Evolutionary conservation across 73 alveolate species (phyloP), one percentile per base, ranked within the genome.

Genomic region (Paramecium caudatum): DNA sequence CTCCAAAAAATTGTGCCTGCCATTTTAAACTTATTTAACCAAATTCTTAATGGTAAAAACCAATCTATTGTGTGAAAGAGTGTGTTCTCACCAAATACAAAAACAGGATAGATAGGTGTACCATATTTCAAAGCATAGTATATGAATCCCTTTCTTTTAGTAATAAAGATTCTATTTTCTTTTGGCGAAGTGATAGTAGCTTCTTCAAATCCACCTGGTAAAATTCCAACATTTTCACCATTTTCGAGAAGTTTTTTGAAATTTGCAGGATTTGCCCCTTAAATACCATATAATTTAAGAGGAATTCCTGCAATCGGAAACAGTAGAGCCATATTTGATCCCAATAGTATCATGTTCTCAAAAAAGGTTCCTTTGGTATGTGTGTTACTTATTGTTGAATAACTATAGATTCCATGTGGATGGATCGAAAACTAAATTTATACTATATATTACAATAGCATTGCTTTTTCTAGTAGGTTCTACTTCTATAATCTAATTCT

Each of bases 201-300:
- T 68, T 86, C 92, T 83, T 86, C 93, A 86, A 86, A 86, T 27
- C 93, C 93, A 37, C 93, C 93, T 30, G 93, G 93, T 17, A 86
- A 32, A 9, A 86, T 19, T 62, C 74, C 80, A 3, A 86, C 47
- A 3, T 86, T 62, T 5, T 69, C 46, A 17, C 93, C 93, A 5
- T 46, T 7, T 43, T 25, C 13, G 43, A 86, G 21, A 2, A 41
- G 55, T 43, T 36, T 62, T 43, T 39, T 37, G 47, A 86, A 43
- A 39, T 86, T 86, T 36, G 43, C 21, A 3, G 93, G 93, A 36
- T 86, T 50, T 23, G 68, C 93, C 15, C 88, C 88, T 74, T 74
- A 17, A 45, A 74, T 45, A 6, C 88, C 88, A 19, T 74, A 74
- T 5, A 74, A 12, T 74, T 39, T 74, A 6, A 74, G 21, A 41